Evolutionary conservation across 2,329 filamentous ascomycete species (phyloP).

Genomic region (Periconia macrospinosa): DNA sequence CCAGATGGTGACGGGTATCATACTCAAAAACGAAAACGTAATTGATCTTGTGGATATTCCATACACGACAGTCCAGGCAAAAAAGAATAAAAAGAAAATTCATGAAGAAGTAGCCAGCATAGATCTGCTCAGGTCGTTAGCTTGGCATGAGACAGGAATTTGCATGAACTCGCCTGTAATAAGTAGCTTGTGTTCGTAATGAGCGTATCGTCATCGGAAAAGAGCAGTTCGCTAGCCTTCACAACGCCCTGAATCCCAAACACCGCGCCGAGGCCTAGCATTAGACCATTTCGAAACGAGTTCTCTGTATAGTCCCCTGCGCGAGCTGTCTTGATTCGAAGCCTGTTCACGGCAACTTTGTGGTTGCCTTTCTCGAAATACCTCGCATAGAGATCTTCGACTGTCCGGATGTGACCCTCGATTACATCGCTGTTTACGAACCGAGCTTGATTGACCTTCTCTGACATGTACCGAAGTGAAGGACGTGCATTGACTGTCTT

Average conservation of each 20-base stretch:
- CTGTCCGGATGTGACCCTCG: constrained; percentile 75
- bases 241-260: constrained; percentile 50
- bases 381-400: constrained; percentile 89
- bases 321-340: constrained; percentile 70
- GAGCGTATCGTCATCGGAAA: constrained; percentile 24
- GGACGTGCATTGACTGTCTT: constrained; percentile 82
- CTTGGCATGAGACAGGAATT: constrained; percentile 51
- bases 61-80: constrained; percentile 79
- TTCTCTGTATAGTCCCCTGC: constrained; percentile 61
- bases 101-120: constrained; percentile 87
- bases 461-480: constrained; percentile 79
- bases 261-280: constrained; percentile 46
- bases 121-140: constrained; percentile 62
- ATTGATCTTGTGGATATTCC: constrained; percentile 85
- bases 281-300: constrained; percentile 60
- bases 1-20: constrained; percentile 79
- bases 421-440: constrained; percentile 89
- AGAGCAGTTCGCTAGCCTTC: constrained; percentile 37
- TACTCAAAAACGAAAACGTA: constrained; percentile 98
- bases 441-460: constrained; percentile 86
- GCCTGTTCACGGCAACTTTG: constrained; percentile 85
- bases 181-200: constrained; percentile 53
- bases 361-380: constrained; percentile 95
- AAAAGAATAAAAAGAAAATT: constrained; percentile 82
- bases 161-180: constrained; percentile 60